Base-by-base conservation (phyloP, 768 basidiomycete species). In the Jaapia argillacea region DNA sequence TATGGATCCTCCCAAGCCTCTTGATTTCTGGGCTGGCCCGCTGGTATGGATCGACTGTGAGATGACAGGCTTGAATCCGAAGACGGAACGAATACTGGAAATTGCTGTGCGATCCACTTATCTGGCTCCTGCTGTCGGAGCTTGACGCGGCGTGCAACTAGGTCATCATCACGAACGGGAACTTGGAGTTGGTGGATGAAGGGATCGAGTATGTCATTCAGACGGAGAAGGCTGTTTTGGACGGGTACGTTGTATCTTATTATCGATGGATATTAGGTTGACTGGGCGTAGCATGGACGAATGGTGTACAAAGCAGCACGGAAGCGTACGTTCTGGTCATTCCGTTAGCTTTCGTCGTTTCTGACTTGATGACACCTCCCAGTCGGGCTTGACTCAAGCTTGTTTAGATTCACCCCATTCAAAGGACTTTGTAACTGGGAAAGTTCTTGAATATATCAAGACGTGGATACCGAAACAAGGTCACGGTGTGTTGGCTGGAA, bases 251-350 rank as follows among this genome's bases (percentile, higher is more conserved):
- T 6, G 2, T n/a, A 28, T 18, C 24, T 40, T 38, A 36, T 37
- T 40, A 10, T 39, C 41, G 44, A 44, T 24, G 31, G 25, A 6
- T 40, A 16, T 6, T 14, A 41, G 22, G 28, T 22, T 27, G 38
- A 49, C 26, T 38, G 27, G 43, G 25, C 36, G 24, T 49, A 91
- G 87, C 14, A 96, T 96, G 92, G 72, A 77, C 47, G 69, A 79
- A 48, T 96, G 92, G 92, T 96, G 91, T 60, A 78, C 65, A 23
- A 72, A 74, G 4, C 87, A 90, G 47, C 92, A 96, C 50, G 82
- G 79, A 25, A 63, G 69, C 55, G 88, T 85, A 50, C 48, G 74
- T 59, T 6, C 13, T 12, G 21, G 37, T 22, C 24, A 6, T 20
- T 40, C 1, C 28, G 23, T 13, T 26, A 5, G 24, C 26, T 13